A percentile compares a stretch with the other conserved stretches of the same genome.
phyloP scores from a whole-genome alignment of 139 green algal species.

The Tetraselmis chui region DNA sequence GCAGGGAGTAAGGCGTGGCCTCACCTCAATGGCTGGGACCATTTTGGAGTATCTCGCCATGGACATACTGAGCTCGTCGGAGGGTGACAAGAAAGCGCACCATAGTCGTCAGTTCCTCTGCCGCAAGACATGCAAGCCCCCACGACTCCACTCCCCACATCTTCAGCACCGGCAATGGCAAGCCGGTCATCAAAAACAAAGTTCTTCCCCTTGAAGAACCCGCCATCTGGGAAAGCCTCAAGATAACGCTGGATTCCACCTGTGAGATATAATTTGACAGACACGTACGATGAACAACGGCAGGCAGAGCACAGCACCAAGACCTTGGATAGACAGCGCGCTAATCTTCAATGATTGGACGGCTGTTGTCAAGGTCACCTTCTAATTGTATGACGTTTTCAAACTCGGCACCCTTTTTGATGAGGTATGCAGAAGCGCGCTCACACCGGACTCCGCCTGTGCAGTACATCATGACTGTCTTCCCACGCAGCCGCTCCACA shows the following conservation, averaged over 20 bases:
- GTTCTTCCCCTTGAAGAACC: constrained; percentile 70
- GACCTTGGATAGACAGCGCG: background rate
- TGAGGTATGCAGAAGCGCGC: constrained; percentile 62
- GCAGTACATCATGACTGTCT: constrained; percentile 73
- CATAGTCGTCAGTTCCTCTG: constrained; percentile 49
- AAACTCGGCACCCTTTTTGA: constrained; percentile 47
- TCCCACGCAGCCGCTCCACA: constrained; percentile 18
- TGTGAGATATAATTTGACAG: constrained; percentile 12
- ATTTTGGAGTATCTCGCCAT: too few species aligned
- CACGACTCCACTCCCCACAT: constrained; percentile 14
- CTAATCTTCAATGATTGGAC: too few species aligned
- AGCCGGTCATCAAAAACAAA: constrained; percentile 74
- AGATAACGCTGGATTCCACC: constrained; percentile 78
- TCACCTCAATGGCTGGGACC: too few species aligned
- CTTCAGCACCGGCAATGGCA: constrained; percentile 14
- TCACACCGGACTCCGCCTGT: constrained; percentile 80
- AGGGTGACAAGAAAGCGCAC: too few species aligned
- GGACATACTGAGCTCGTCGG: too few species aligned
- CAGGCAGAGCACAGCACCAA: too few species aligned
- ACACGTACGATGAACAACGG: constrained; percentile 1
- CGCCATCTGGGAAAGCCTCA: constrained; percentile 59
- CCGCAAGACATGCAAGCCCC: constrained; percentile 51
- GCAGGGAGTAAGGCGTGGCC: too few species aligned
- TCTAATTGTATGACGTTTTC: constrained; percentile 54
- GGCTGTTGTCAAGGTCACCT: constrained; percentile 22